Evolutionary conservation across 768 basidiomycete genomes (phyloP), one percentile per base, ranked within the genome.

Genomic region (Mycena amicta): DNA sequence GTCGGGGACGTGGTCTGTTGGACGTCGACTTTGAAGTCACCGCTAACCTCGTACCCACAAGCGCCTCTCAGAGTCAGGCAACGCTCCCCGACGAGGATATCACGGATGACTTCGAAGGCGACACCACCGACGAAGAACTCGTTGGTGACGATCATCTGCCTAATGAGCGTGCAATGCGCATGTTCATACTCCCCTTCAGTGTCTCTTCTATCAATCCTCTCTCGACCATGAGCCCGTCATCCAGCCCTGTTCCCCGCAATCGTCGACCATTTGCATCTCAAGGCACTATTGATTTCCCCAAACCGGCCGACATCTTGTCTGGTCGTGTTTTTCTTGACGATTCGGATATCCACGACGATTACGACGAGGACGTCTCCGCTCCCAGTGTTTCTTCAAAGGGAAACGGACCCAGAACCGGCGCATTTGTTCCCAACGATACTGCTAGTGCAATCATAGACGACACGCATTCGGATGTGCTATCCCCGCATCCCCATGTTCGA

Each of bases 41-140:
- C 33, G 79, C 83, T 5, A 79, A 80, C 40, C 80, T 80, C 50
- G 78, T 78, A 47, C 80, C 82, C 25, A 78, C 81, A 33, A 77
- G 77, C 30, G 66, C 82, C 11, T 80, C 81, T 28, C 73, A 82
- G 15, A 76, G 76, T 52, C n/a, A n/a, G n/a, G n/a, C n/a, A n/a
- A n/a, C n/a, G n/a, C n/a, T n/a, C n/a, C n/a, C n/a, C n/a, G n/a
- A n/a, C n/a, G n/a, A n/a, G n/a, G 76, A 82, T 20, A 81, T 80
- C 28, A 82, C 79, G 51, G 86, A 91, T 59, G 83, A 80, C 37
- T 82, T 76, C 55, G 87, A 84, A 5, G 89, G 90, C 1, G 88
- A 92, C 61, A 90, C 90, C 3, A 92, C 92, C 1, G 91, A 92
- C 67, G 89, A 91, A 61, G 90, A 93, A 60, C 84, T 92, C 51